These are phyloP conservation scores for Podila minutissima DNA, from an alignment of 192 early-diverging fungal genomes.

Conservation along the genomic window DNA sequence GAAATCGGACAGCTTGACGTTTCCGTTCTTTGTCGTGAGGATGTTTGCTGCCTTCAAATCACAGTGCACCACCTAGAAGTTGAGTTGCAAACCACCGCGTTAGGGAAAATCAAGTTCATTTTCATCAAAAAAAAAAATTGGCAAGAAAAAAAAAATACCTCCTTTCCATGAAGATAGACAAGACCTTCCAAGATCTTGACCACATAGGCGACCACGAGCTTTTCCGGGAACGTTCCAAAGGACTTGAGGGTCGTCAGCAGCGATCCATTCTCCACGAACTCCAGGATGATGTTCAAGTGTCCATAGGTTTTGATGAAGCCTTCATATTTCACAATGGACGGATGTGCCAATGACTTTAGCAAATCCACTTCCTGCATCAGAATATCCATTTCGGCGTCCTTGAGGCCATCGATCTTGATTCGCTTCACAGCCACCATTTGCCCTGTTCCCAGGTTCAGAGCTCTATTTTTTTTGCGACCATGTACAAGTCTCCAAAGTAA, in stretches of 20 bases:
- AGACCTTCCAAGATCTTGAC: slow-evolving; percentile 92
- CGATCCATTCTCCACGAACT: slow-evolving; percentile 94
- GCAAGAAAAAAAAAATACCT: slow-evolving; percentile 53
- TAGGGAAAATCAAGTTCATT: too few relatives aligned
- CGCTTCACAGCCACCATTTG: slow-evolving; percentile 91
- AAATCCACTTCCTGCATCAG: slow-evolving; percentile 91
- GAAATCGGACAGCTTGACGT: slow-evolving; percentile 97
- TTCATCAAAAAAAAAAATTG: background rate
- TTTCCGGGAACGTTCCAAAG: slow-evolving; percentile 93
- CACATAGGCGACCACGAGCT: slow-evolving; percentile 84
- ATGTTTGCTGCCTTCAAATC: slow-evolving; percentile 98
- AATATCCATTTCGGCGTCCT: slow-evolving; percentile 72
- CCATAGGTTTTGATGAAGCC: slow-evolving; percentile 79
- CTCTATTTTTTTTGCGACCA: slow-evolving; percentile 51
- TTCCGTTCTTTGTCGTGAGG: slow-evolving; percentile 94
- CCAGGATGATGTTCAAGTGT: slow-evolving; percentile 86
- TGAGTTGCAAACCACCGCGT: background rate
- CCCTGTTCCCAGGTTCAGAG: slow-evolving; percentile 81
- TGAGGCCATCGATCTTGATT: slow-evolving; percentile 77
- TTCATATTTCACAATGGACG: slow-evolving; percentile 86
- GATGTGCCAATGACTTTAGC: slow-evolving; percentile 84
- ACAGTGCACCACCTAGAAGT: slow-evolving; percentile 81
- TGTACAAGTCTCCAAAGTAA: background rate
- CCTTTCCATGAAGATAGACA: slow-evolving; percentile 87
- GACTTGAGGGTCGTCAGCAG: slow-evolving; percentile 84